Percentiles rank a stretch among this genome's conserved stretches.
These are phyloP conservation scores for Venturia carpophila DNA, from an alignment of 2,329 filamentous ascomycete species.

Conservation along the genomic window DNA sequence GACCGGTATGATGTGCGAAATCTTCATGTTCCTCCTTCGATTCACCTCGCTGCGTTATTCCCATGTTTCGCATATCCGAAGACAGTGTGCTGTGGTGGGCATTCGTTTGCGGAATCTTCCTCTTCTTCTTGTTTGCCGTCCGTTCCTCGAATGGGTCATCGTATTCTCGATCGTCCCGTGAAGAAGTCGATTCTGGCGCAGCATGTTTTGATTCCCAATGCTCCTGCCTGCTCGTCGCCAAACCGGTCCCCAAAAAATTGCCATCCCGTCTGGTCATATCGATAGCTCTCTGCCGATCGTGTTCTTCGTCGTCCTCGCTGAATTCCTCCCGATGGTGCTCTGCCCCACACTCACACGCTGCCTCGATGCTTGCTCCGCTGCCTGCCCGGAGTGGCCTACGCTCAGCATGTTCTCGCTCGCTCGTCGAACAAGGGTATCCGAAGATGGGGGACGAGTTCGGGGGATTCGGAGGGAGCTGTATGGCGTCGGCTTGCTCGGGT, in stretches of 20 bases:
- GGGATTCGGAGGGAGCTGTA: conserved; percentile 73
- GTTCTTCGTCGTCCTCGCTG: conserved; percentile 17
- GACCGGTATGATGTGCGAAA: not conserved
- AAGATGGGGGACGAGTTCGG: conserved; percentile 66
- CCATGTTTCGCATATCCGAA: conserved; percentile 50
- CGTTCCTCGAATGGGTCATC: conserved; percentile 95
- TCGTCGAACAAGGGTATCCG: conserved; percentile 51
- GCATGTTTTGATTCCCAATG: conserved; percentile 27
- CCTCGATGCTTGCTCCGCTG: conserved; percentile 10
- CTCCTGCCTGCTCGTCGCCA: conserved; percentile 10
- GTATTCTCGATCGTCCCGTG: conserved; percentile 37
- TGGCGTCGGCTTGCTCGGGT: conserved; percentile 53
- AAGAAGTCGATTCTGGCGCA: conserved; percentile 50
- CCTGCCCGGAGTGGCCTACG: conserved; percentile 12
- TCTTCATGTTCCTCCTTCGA: conserved; percentile 35
- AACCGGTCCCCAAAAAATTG: conserved; percentile 8
- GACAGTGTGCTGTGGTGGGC: conserved; percentile 39
- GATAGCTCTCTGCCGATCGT: conserved; percentile 12
- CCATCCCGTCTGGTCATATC: conserved; percentile 16
- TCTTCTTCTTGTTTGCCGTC: conserved; percentile 98
- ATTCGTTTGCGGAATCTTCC: conserved; percentile 81
- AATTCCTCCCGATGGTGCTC: conserved; percentile 11
- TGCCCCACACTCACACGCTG: conserved; percentile 15
- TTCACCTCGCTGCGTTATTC: conserved; percentile 44
- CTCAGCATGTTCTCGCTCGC: conserved; percentile 12